These are phyloP conservation scores for Vanrija sp. DNA, from an alignment of 1,284 basidiomycete species.

Conservation along the genomic window DNA sequence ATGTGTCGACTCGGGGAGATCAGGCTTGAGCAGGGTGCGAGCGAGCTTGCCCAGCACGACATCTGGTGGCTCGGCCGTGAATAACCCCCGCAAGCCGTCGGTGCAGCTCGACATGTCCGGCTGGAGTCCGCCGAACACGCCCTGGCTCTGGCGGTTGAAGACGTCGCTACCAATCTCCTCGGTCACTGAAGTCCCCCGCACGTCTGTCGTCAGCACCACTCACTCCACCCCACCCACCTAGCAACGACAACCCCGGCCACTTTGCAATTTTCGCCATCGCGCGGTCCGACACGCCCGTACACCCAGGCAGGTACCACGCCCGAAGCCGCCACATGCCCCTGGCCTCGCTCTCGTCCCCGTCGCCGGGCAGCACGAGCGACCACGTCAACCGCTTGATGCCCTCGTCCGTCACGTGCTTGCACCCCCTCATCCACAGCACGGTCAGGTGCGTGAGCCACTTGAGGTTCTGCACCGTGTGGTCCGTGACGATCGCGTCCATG, in stretches of 20 bases:
- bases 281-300: constrained; percentile 25
- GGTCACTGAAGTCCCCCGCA: constrained; percentile 39
- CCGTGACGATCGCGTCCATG: constrained; percentile 22
- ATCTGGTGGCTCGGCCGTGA: constrained; percentile 17
- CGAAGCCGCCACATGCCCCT: constrained; percentile 28
- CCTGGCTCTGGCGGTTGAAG: constrained; percentile 25
- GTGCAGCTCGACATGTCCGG: constrained; percentile 35
- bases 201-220: constrained; percentile 18
- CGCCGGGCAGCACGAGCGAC: constrained; percentile 13
- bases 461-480: constrained; percentile 24
- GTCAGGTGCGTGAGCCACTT: constrained; percentile 34
- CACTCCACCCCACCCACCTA: constrained; percentile 22
- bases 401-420: constrained; percentile 25
- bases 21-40: constrained; percentile 23
- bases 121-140: constrained; percentile 21
- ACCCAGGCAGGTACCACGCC: constrained; percentile 26
- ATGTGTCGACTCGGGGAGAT: background rate
- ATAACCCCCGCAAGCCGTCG: constrained; percentile 26
- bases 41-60: constrained; percentile 24
- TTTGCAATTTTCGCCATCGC: constrained; percentile 29
- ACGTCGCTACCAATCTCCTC: constrained; percentile 17
- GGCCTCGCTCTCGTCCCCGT: constrained; percentile 2
- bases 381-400: constrained; percentile 30
- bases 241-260: constrained; percentile 35
- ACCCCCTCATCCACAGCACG: constrained; percentile 31